Base-by-base conservation (phyloP, 805 yeast species). In the Yamadazyma sp. region DNA sequence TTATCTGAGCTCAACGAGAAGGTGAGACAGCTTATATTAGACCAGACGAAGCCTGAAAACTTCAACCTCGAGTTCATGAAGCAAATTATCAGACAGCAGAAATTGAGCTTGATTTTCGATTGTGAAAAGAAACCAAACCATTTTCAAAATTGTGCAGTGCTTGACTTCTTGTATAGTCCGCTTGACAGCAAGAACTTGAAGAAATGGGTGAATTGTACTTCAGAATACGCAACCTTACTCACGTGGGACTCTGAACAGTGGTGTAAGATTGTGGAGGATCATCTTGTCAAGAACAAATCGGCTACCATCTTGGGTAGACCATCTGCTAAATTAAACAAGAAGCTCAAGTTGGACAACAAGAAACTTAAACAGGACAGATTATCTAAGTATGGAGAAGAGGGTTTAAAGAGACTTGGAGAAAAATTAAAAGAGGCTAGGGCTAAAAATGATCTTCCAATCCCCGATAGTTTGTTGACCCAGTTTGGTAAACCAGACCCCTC, bases 91-190 rank as follows among this genome's bases (percentile, higher is more conserved):
- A 78, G 77, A 35, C 86, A 81, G 41, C 73, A 75, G 14, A 79
- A 71, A 55, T 72, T 82, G 66, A 79, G 78, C 49, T 78, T 72
- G 45, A 63, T 83, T 12, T 71, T 77, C 33, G 72, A 73, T 28
- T 69, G 82, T 24, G 95, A 85, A 58, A 78, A 75, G 42, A 74
- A 78, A 15, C 73, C 90, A 3, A 75, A 75, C 17, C 64, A 70
- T 4, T 66, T 89, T 37, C 73, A 88, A 0, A 76, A 75, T 29
- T 68, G 80, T 42, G 88, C 89, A 6, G 83, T 88, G 35, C 71
- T 71, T 25, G 95, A 87, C 50, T 91, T 88, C 57, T 54, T 88
- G 7, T 93, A 91, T 53, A 95, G 96, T 33, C 67, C 77, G 32
- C 49, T 58, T 2, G 79, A 78, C 40, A 85, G 85, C 2, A 57